Conservation (phyloP, 2,329 filamentous ascomycete genomes). For the Sclerotiophoma versabilis region DNA sequence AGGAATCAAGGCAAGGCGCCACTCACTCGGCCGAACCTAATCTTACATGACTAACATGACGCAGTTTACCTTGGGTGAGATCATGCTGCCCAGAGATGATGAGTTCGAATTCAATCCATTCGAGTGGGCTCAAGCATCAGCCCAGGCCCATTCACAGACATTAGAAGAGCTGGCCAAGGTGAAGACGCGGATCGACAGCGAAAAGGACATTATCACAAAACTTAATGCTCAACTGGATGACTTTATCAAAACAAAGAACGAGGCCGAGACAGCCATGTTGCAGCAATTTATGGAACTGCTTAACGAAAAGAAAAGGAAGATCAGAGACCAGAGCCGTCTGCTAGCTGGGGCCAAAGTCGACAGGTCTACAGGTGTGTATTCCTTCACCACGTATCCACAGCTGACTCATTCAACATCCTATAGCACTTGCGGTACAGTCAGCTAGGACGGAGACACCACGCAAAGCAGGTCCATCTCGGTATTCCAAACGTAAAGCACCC, state of each 20-base stretch:
- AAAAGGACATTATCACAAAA: conserved; percentile 64
- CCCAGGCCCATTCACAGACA: conserved; percentile 57
- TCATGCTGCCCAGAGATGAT: conserved; percentile 64
- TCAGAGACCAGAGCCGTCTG: conserved; percentile 73
- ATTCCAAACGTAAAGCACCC: conserved; percentile 46
- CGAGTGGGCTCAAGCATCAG: conserved; percentile 72
- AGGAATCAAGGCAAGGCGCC: conserved; percentile 68
- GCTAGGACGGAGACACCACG: conserved; percentile 34
- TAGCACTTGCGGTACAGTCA: conserved; percentile 41
- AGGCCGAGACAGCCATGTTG: conserved; percentile 70
- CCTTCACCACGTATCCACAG: background rate
- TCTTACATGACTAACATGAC: conserved; percentile 35
- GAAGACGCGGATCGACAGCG: conserved; percentile 53
- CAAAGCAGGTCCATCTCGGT: conserved; percentile 44
- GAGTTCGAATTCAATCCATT: conserved; percentile 69
- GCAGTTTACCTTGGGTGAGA: conserved; percentile 67
- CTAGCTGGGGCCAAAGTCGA: conserved; percentile 62
- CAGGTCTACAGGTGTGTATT: conserved; percentile 35
- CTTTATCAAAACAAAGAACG: conserved; percentile 69
- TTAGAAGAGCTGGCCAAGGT: conserved; percentile 55
- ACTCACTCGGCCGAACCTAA: background rate
- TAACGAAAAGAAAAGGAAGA: conserved; percentile 83
- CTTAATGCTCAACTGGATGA: conserved; percentile 71
- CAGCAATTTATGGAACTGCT: conserved; percentile 74
- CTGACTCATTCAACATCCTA: background rate